Evolutionary conservation across 352 stramenopile genomes (phyloP).

Genomic region (Plasmopara muralis): DNA sequence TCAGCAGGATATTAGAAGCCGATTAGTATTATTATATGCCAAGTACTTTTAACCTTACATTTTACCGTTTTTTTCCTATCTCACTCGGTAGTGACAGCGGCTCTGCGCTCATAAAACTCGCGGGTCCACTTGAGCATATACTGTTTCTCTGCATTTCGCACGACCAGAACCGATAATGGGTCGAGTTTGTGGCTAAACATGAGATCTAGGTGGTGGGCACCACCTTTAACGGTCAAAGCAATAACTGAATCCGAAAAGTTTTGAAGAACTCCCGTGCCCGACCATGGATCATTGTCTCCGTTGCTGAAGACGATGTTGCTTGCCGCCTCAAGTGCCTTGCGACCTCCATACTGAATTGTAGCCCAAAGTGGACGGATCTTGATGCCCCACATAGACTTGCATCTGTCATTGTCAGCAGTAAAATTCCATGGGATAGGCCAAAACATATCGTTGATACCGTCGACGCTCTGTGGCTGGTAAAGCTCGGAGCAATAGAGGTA

Average conservation of each 20-base stretch:
- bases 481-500: slow-evolving; percentile 78
- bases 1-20: no score
- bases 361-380: slow-evolving; percentile 57
- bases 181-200: slow-evolving; percentile 88
- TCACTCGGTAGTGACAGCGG: slow-evolving; percentile 15
- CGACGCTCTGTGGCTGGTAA: slow-evolving; percentile 55
- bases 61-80: not conserved
- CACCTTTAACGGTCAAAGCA: slow-evolving; percentile 55
- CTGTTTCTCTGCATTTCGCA: slow-evolving; percentile 61
- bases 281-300: slow-evolving; percentile 92
- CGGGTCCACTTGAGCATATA: slow-evolving; percentile 80
- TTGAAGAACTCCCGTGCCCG: slow-evolving; percentile 77
- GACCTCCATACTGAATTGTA: slow-evolving; percentile 62
- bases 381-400: slow-evolving; percentile 59
- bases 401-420: slow-evolving; percentile 53
- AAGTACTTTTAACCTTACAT: not conserved
- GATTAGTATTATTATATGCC: not conserved
- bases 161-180: slow-evolving; percentile 56
- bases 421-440: slow-evolving; percentile 63
- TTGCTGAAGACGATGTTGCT: slow-evolving; percentile 96
- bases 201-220: slow-evolving; percentile 87
- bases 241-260: slow-evolving; percentile 65
- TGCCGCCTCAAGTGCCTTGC: slow-evolving; percentile 47
- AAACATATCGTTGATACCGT: slow-evolving; percentile 86
- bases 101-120: slow-evolving; percentile 42